Evolutionary conservation across 1,284 basidiomycete genomes (phyloP), one percentile per base, ranked within the genome.

Genomic region (Fomitopsis palustris): DNA sequence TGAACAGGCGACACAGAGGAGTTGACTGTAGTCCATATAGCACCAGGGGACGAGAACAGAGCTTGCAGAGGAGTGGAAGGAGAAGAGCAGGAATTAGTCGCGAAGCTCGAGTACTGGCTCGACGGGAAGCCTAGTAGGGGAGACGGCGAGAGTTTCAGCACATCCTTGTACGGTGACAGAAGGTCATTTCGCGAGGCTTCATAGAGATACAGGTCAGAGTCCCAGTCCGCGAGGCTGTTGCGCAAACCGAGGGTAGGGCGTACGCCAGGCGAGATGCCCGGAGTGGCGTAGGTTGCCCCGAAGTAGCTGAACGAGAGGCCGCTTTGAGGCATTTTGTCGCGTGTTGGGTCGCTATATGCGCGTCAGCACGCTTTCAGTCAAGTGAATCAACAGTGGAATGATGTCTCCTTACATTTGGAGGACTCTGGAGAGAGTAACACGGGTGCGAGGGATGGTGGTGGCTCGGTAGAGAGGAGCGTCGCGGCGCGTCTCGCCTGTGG

Each of bases 1-100:
- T 62, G 62, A 37, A 67, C 61, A 19, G 67, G 69, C 17, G 69
- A 70, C 7, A 67, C 45, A 14, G 67, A 65, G 14, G 56, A 52
- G 14, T 54, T 47, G 49, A 59, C 58, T 1, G 59, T 49, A 23
- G 66, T 57, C 67, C 67, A 69, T 55, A 62, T 64, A 2, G 62
- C 63, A 10, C 58, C 57, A 0, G 68, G 65, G 19, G 69, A 69
- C 0, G 66, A 67, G 33, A 67, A 66, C 29, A 67, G 58, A 29
- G 60, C 55, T 27, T 69, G 61, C 7, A 70, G 61, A 1, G 68
- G 66, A 2, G 67, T 69, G n/a, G 59, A 45, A 0, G 65, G 64
- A 43, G 64, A 63, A 5, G 45, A 47, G 45, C 43, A 45, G 9
- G 58, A 47, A 7, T 60, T 56, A 0, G 61, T 47, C 23, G 63